Evolutionary conservation across 2,329 filamentous ascomycete species (phyloP).

Genomic region (Hyphodiscus sp.): DNA sequence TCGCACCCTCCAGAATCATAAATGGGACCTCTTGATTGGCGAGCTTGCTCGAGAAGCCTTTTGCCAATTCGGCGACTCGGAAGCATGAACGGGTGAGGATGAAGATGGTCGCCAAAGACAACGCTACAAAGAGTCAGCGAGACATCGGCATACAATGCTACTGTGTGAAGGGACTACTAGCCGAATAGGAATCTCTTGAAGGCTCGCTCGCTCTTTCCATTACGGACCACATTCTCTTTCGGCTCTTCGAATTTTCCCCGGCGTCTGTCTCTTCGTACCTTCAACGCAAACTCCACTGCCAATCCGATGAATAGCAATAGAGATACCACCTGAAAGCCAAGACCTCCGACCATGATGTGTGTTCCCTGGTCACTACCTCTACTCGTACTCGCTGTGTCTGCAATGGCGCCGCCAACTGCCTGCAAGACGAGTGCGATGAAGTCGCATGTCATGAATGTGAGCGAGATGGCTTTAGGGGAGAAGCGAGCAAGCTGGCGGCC

Average conservation of each 20-base stretch:
- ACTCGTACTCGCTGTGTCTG: conserved; percentile 36
- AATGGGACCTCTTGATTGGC: conserved; percentile 38
- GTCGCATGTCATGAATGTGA: conserved; percentile 38
- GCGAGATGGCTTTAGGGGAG: conserved; percentile 42
- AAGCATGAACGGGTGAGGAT: conserved; percentile 51
- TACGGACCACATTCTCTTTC: conserved; percentile 46
- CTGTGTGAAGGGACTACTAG: neutral
- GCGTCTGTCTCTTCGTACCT: neutral
- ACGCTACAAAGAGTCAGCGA: conserved; percentile 39
- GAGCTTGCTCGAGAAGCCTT: conserved; percentile 44
- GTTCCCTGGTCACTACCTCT: conserved; percentile 14
- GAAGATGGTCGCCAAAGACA: conserved; percentile 39
- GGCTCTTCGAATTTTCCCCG: conserved; percentile 42
- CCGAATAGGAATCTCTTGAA: neutral
- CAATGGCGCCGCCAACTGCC: conserved; percentile 49
- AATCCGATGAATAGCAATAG: conserved; percentile 19
- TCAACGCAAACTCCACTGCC: neutral
- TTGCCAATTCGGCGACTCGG: conserved; percentile 48
- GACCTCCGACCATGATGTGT: conserved; percentile 31
- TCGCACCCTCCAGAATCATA: conserved; percentile 37
- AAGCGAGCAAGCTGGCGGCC: conserved; percentile 40
- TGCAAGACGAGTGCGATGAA: conserved; percentile 51
- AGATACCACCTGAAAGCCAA: conserved; percentile 30
- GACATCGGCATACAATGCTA: conserved; percentile 38
- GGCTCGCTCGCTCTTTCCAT: neutral